Evolutionary conservation across 2,329 filamentous ascomycete genomes (phyloP).

Genomic region (Trichophyton rubrum): DNA sequence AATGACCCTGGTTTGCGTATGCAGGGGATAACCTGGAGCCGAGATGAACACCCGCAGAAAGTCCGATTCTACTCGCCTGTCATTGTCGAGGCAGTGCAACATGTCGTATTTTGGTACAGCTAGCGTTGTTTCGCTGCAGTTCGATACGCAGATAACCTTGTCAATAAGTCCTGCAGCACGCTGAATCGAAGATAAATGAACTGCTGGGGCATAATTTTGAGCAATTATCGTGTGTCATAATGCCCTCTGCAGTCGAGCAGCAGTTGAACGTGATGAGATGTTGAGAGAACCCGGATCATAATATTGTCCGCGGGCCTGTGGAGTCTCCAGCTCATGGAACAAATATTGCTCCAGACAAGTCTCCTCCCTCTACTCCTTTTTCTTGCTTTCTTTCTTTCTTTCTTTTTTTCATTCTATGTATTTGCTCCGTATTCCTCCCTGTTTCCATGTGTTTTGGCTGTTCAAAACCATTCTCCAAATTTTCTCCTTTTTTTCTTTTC

Average conservation of each 20-base stretch:
- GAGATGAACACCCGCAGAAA: conserved; percentile 3
- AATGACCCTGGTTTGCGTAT: neutral
- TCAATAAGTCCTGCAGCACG: neutral
- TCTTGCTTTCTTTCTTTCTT: neutral
- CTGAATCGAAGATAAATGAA: conserved; percentile 1
- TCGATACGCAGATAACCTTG: neutral
- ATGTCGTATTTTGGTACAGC: conserved; percentile 1
- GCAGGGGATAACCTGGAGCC: conserved; percentile 1
- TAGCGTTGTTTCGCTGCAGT: neutral
- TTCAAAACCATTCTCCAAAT: too few species aligned
- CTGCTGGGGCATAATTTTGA: neutral
- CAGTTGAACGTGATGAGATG: neutral
- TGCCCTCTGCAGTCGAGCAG: neutral
- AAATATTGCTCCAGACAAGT: neutral
- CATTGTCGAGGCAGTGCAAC: neutral
- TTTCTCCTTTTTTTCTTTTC: too few species aligned
- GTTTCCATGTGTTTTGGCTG: neutral
- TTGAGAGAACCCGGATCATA: neutral
- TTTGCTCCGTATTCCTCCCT: too few species aligned
- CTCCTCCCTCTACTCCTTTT: neutral
- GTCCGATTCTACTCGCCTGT: neutral
- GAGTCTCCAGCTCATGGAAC: neutral
- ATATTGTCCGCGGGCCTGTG: neutral
- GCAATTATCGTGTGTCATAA: neutral
- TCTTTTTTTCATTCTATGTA: neutral